Evolutionary conservation across 306 rosid genomes (phyloP), one percentile per base, ranked within the genome.

Genomic region (Sesbania bispinosa): DNA sequence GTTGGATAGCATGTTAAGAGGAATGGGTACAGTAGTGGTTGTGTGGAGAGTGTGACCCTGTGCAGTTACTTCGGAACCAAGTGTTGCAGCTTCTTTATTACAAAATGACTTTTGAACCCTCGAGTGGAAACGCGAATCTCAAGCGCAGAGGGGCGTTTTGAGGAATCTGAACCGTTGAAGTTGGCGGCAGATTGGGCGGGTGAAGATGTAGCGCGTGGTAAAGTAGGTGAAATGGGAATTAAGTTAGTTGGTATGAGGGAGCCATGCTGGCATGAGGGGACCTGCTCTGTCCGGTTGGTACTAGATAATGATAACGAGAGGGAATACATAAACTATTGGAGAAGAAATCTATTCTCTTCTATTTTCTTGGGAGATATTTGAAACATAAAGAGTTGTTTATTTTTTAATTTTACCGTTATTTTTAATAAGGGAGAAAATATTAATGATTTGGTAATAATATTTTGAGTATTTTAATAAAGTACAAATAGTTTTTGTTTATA

Each of bases 31-130:
- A n/a, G 4, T 20, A 26, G 75, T 16, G 60, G 71, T 55, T 74
- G 83, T 14, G 84, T 52, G 46, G 76, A 58, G 77, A 71, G 83
- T 16, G 4, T 13, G 18, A 11, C 18, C 59, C 14, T 35, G 69
- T 15, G 82, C 67, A 67, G 86, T 85, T 80, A 73, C 89, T 88
- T 88, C 71, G 42, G 81, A 82, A 38, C 65, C 79, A 84, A 86
- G 91, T 75, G 85, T 82, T 58, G 64, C 36, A 61, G 61, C 33
- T 52, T 69, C 83, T 75, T 85, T 75, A 79, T 67, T 68, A 0
- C 0, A 1, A 62, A 83, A 62, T 77, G 62, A 71, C 76, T 1
- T 35, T 50, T 0, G 7, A 4, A 24, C 47, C 78, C 74, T 55
- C 8, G 9, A 1, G 5, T 9, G 42, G 4, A 1, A 1, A 45